These are phyloP conservation scores for Hypoxylon perforatum DNA, from an alignment of 495 filamentous ascomycete species.

Conservation along the genomic window DNA sequence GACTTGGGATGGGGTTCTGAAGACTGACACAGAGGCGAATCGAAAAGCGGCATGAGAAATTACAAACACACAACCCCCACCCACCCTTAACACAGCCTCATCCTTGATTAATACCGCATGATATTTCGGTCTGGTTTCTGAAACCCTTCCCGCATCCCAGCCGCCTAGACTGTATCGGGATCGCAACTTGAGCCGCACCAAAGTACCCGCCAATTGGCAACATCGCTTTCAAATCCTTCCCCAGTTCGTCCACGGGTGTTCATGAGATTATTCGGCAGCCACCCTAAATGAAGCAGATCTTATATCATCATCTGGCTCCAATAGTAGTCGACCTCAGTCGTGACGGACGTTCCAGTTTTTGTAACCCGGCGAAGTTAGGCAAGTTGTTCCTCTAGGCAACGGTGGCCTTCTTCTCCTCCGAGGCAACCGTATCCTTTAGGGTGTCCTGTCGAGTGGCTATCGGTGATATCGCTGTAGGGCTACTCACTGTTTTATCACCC, in stretches of 20 bases:
- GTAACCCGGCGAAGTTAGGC: neutral
- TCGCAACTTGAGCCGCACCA: no score
- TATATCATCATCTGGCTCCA: neutral
- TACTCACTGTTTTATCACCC: constrained; percentile 48
- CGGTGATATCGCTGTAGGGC: constrained; percentile 48
- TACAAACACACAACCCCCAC: constrained; percentile 32
- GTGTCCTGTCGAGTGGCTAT: constrained; percentile 29
- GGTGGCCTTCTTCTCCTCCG: constrained; percentile 42
- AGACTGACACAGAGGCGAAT: neutral
- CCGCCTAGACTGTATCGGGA: no score
- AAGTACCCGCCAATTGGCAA: no score
- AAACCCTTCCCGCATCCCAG: constrained; percentile 7
- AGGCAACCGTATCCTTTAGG: constrained; percentile 21
- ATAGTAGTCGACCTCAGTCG: constrained; percentile 5
- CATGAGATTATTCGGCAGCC: no score
- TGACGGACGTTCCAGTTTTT: constrained; percentile 9
- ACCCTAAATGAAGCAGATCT: no score
- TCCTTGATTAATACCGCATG: constrained; percentile 24
- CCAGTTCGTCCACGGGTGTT: no score
- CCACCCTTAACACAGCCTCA: constrained; percentile 9
- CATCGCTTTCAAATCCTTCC: neutral
- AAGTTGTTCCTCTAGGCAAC: constrained; percentile 31
- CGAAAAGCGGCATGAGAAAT: constrained; percentile 1
- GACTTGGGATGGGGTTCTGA: neutral
- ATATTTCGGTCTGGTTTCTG: constrained; percentile 21